Evolutionary conservation across 305 asterid genomes (phyloP).

Genomic region (Andrographis paniculata): DNA sequence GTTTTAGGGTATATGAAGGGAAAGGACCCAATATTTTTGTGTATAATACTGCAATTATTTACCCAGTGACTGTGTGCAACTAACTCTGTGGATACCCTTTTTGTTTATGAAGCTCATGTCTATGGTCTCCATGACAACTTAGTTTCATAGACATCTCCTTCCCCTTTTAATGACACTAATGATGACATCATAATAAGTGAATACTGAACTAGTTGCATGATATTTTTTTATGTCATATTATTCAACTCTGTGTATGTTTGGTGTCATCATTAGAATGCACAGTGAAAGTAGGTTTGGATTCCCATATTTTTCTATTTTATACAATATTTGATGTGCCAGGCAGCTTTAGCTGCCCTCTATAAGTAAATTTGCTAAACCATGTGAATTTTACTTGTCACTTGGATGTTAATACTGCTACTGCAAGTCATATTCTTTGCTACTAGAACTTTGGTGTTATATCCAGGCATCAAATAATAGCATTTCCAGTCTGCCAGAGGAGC

Average conservation of each 20-base stretch:
- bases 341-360: constrained; percentile 16
- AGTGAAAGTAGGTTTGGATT: background rate
- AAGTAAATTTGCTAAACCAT: constrained; percentile 13
- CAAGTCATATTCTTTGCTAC: constrained; percentile 14
- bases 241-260: constrained; percentile 10
- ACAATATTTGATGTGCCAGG: background rate
- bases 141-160: constrained; percentile 2
- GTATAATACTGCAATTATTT: background rate
- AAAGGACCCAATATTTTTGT: background rate
- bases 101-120: constrained; percentile 14
- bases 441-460: constrained; percentile 24
- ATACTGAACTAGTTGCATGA: background rate
- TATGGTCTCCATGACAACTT: constrained; percentile 10
- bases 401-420: background rate
- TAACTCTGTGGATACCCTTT: constrained; percentile 3
- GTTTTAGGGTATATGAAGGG: too few relatives aligned
- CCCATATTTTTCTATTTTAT: background rate
- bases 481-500: constrained; percentile 82
- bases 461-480: constrained; percentile 89
- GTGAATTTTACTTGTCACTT: constrained; percentile 3
- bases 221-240: constrained; percentile 6
- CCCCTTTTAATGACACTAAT: background rate
- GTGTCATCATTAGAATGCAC: constrained; percentile 10
- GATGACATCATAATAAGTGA: background rate
- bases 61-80: constrained; percentile 2